Base-by-base conservation (phyloP, 257 asterid species). In the Avicennia marina region DNA sequence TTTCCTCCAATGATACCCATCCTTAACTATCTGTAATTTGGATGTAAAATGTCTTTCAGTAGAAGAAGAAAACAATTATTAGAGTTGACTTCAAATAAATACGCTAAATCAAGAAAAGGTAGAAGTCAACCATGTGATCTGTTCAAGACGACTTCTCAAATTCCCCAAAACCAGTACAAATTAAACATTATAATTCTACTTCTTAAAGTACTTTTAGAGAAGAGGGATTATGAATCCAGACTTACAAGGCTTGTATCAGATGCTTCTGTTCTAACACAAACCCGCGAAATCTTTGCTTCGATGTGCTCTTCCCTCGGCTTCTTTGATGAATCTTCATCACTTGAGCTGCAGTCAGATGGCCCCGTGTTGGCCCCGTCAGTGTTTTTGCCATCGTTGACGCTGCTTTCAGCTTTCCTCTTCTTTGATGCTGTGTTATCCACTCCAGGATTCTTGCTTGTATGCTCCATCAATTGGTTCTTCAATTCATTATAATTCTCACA, bases 181-280 rank as follows among this genome's bases (percentile, higher is more conserved):
- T 29, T 7, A 29, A 29, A 29, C 33, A 29, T 2, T 2, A 29
- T 2, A 29, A 29, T 29, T 7, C 33, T 2, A 2, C 33, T 29
- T 7, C 33, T 29, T 2, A 45, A 6, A 6, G 26, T 6, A 17
- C 4, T 3, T 15, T 6, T 45, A 46, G 39, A 12, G n/a, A n/a
- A n/a, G n/a, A n/a, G n/a, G n/a, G n/a, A n/a, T n/a, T n/a, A n/a
- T 33, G 3, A 11, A 39, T 43, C n/a, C 32, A 13, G 7, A 75
- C 97, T 78, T 72, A 93, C 99, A 19, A 89, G 97, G 94, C 84
- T 80, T 25, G 89, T 68, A 68, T 93, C 98, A 10, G 97, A 83
- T 40, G 96, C 75, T 62, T 84, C 96, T 0, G 97, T 82, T 68
- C 74, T 67, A 0, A 68, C 73, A 40, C 32, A 70, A 72, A 75